Evolutionary conservation across 176 grass and related monocot genomes (phyloP).

Genomic region (Hyparrhenia diplandra): DNA sequence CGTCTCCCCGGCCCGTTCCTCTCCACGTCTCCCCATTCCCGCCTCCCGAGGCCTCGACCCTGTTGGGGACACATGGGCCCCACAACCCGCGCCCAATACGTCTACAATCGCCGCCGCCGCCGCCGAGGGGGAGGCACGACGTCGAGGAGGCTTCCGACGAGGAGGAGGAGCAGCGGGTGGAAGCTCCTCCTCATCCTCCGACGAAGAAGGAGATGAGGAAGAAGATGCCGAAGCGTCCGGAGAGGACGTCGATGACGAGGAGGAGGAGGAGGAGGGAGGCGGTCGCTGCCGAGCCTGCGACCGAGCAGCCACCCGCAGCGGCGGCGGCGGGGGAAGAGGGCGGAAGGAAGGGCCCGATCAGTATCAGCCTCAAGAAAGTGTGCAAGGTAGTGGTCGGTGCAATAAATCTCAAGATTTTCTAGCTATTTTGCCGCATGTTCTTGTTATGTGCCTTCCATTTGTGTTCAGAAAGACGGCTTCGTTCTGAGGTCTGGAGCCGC

Average conservation of each 20-base stretch:
- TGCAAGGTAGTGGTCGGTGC: conserved; percentile 55
- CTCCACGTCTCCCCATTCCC: conserved; percentile 32
- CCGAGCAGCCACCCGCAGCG: neutral
- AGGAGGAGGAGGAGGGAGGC: conserved; percentile 15
- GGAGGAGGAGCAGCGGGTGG: conserved; percentile 21
- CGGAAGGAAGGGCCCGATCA: conserved; percentile 61
- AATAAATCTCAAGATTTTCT: neutral
- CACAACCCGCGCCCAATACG: conserved; percentile 32
- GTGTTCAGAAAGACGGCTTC: neutral
- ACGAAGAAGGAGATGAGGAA: conserved; percentile 32
- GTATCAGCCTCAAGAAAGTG: conserved; percentile 87
- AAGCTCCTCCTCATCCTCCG: conserved; percentile 44
- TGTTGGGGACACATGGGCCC: conserved; percentile 28
- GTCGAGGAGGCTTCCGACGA: conserved; percentile 29
- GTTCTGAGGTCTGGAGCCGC: neutral
- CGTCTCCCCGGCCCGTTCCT: conserved; percentile 12
- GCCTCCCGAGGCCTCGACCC: conserved; percentile 20
- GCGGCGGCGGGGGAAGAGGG: neutral
- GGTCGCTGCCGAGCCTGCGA: neutral
- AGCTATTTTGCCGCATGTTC: neutral
- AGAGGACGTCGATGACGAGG: conserved; percentile 29
- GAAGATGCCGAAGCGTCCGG: conserved; percentile 27
- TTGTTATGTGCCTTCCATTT: neutral
- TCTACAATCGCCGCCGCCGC: conserved; percentile 32
- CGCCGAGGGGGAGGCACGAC: neutral